Base-by-base conservation (phyloP, 2,329 filamentous ascomycete species). In the Falciphora oryzae region DNA sequence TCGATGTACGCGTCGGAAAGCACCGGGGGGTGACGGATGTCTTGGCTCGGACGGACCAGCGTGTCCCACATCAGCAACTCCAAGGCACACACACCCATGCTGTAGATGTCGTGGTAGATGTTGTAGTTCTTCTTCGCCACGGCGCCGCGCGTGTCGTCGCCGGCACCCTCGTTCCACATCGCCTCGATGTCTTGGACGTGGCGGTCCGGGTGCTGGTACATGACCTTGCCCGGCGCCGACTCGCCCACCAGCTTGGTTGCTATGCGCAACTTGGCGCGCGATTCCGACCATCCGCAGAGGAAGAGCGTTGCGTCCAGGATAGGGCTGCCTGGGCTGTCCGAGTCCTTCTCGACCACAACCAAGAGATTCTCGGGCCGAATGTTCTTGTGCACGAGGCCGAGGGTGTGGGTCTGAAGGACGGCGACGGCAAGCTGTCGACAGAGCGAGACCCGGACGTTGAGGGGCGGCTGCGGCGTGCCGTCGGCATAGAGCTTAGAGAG, bases 341-440 rank as follows among this genome's bases (percentile, higher is more conserved):
- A 6, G 2, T 2, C 53, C 6, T 13, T 22, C 7, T 27, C 22
- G 4, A 57, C 53, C 53, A 13, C 53, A 1, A 57, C 53, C 53
- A 57, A 27, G 7, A 57, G 53, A 27, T 57, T 57, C 53, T 22
- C 53, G 4, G 53, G 53, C 53, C 53, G 53, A 13, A 57, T 57
- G 53, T 22, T 57, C 53, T 57, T 57, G 53, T 57, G 53, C 53
- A 57, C 13, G 53, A 57, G 53, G 53, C 53, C 53, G 53, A 57
- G 4, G 4, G 4, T 57, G 13, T 57, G 53, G 25, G 53, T 27
- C 13, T 57, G 53, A 5, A 57, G 53, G 18, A 57, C 53, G 53
- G 5, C 5, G 53, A 57, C 53, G 53, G 53, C 53, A 2, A 57
- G 25, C 53, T 57, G 53, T 13, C 18, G 18, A 27, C 53, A 57